phyloP scores from a whole-genome alignment of 75 land plant species.

The Pinus tabuliformis region DNA sequence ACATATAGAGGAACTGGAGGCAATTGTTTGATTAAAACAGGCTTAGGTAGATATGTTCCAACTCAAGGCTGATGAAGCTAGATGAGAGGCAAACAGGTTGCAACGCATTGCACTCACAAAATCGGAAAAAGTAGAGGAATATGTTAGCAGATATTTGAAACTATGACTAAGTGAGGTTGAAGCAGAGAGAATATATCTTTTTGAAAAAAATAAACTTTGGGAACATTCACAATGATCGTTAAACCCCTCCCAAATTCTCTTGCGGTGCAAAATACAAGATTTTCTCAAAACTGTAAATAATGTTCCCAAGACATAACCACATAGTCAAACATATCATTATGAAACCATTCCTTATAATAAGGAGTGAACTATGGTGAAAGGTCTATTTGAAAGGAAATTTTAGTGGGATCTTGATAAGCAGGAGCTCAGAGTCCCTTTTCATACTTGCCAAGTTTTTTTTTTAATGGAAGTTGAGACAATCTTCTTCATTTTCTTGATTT shows the following conservation, averaged over 20 bases:
- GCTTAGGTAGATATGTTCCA: slow-evolving; percentile 95
- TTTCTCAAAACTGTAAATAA: slow-evolving; percentile 51
- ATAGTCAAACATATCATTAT: background rate
- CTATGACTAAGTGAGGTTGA: too few relatives aligned
- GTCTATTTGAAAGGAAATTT: too few relatives aligned
- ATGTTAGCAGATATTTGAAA: background rate
- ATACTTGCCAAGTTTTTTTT: too few relatives aligned
- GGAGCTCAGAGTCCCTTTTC: too few relatives aligned
- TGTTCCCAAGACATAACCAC: slow-evolving; percentile 9
- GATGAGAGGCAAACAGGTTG: slow-evolving; percentile 81
- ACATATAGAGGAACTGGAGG: slow-evolving; percentile 86
- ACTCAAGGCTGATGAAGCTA: slow-evolving; percentile 83
- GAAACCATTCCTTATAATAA: background rate
- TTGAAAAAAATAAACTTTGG: too few relatives aligned
- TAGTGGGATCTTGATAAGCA: too few relatives aligned
- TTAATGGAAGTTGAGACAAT: too few relatives aligned
- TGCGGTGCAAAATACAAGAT: slow-evolving; percentile 60
- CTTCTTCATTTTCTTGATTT: too few relatives aligned
- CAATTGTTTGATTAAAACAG: slow-evolving; percentile 75
- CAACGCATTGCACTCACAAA: slow-evolving; percentile 84
- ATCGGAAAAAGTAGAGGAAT: slow-evolving; percentile 80
- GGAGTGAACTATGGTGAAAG: too few relatives aligned
- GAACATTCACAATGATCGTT: slow-evolving; percentile 15
- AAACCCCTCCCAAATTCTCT: slow-evolving; percentile 44
- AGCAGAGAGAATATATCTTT: too few relatives aligned